Evolutionary conservation across 306 rosid species (phyloP).

Genomic region (Begonia peltatifolia): DNA sequence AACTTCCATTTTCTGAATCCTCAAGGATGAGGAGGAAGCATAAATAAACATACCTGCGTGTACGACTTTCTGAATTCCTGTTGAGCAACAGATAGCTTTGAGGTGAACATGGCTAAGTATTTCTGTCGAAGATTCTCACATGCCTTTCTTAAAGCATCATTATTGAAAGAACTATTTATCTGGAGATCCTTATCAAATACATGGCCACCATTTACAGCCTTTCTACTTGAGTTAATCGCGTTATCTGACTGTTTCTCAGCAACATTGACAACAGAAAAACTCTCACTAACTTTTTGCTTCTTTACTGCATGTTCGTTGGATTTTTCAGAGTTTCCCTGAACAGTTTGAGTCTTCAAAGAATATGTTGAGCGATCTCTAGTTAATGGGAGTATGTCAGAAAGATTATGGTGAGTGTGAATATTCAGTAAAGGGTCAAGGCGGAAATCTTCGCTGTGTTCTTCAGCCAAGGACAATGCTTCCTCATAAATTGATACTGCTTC

Average conservation of each 20-base stretch:
- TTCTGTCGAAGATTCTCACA: slow-evolving; percentile 57
- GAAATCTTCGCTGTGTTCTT: slow-evolving; percentile 70
- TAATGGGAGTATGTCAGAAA: slow-evolving; percentile 59
- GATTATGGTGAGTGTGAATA: slow-evolving; percentile 82
- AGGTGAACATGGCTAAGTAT: slow-evolving; percentile 55
- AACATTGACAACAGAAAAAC: slow-evolving; percentile 15
- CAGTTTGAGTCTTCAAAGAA: slow-evolving; percentile 20
- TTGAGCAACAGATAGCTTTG: slow-evolving; percentile 53
- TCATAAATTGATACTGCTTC: slow-evolving; percentile 62
- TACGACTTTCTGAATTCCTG: slow-evolving; percentile 62
- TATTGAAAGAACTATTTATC: slow-evolving; percentile 17
- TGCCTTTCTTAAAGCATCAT: slow-evolving; percentile 29
- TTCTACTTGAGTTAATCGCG: slow-evolving; percentile 17
- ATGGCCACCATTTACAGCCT: slow-evolving; percentile 15
- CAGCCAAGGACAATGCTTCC: slow-evolving; percentile 66
- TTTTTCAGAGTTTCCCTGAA: slow-evolving; percentile 26
- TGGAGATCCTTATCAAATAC: slow-evolving; percentile 17
- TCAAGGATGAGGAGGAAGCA: slow-evolving; percentile 8
- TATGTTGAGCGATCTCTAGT: slow-evolving; percentile 20
- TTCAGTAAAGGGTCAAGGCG: slow-evolving; percentile 80
- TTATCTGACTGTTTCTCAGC: slow-evolving; percentile 21
- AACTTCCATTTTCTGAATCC: not conserved
- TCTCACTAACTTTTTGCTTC: slow-evolving; percentile 45
- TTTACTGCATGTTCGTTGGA: slow-evolving; percentile 32
- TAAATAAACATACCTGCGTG: slow-evolving; percentile 40